Conservation (phyloP, 805 yeast genomes). For the Suhomyces tanzawaensis region DNA sequence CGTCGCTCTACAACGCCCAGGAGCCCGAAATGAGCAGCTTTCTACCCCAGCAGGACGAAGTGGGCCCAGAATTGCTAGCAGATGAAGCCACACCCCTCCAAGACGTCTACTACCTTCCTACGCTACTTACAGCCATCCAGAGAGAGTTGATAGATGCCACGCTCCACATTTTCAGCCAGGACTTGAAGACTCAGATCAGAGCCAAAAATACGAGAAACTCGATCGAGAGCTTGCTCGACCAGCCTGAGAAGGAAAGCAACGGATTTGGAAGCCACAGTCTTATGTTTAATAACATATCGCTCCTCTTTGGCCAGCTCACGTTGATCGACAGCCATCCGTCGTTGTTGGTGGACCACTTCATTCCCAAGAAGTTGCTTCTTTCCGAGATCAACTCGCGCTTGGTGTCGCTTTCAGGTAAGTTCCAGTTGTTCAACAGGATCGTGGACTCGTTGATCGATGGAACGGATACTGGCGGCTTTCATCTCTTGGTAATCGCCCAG, state of each 20-base stretch:
- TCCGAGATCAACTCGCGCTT: constrained; percentile 63
- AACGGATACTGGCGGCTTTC: constrained; percentile 12
- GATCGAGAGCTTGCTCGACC: constrained; percentile 36
- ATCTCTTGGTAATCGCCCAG: constrained; percentile 50
- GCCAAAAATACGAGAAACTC: constrained; percentile 27
- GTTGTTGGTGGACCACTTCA: constrained; percentile 70
- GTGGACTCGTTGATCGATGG: constrained; percentile 30
- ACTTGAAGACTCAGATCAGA: constrained; percentile 22
- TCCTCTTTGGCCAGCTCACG: constrained; percentile 45
- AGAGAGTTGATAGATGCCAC: constrained; percentile 32
- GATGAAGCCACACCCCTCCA: constrained; percentile 16
- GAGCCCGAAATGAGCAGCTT: constrained; percentile 8
- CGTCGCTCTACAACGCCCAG: constrained; percentile 12
- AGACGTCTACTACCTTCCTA: constrained; percentile 34
- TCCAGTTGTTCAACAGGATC: constrained; percentile 51
- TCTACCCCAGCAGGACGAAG: constrained; percentile 2
- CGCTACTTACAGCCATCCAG: constrained; percentile 33
- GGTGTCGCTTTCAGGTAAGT: constrained; percentile 56
- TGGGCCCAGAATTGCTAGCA: not conserved
- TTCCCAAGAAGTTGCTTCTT: constrained; percentile 64
- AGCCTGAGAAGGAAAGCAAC: not conserved
- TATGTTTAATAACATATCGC: constrained; percentile 33
- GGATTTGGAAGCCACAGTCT: not conserved
- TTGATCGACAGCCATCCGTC: constrained; percentile 66
- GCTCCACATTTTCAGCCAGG: constrained; percentile 28